Evolutionary conservation across 2,329 filamentous ascomycete genomes (phyloP), one percentile per base, ranked within the genome.

Genomic region (Apiospora saccharicola): DNA sequence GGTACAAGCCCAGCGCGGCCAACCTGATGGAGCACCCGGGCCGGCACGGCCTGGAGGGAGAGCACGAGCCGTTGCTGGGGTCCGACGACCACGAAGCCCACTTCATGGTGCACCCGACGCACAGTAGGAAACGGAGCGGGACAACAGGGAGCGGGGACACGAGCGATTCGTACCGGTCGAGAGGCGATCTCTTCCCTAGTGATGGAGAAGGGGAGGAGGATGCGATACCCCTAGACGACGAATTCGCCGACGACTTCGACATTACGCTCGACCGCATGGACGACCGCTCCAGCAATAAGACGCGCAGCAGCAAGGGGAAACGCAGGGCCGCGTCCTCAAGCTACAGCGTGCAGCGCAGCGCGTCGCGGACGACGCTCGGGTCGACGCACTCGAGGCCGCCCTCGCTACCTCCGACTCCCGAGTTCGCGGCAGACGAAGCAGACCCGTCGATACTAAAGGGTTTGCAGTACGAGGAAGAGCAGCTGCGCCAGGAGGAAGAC

Each of bases 1-100:
- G 94, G 79, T 98, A 98, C 81, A 94, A 94, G 80, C 96, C 96
- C 44, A 97, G 94, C 71, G 95, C 94, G 43, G 95, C 96, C 68
- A 94, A 97, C 83, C 82, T 98, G 74, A 94, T 95, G 78, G 96
- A 98, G 73, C 92, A 98, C 76, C 94, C 95, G 1, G 90, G 92
- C 26, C 82, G 84, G 64, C 81, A 80, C 4, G 84, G 81, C 70
- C 79, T 77, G 76, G 82, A 81, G 79, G 83, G 75, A 68, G 93
- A 97, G 77, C 87, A 88, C 46, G 90, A 94, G 75, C 94, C 94
- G 10, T 82, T 98, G 69, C 86, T 98, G 47, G 75, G 75, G n/a
- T 46, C 43, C 7, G 72, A 72, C 5, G 51, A 69, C 3, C 72
- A 72, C 47, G 72, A 76, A 37, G 51, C 71, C 43, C 72, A 76